Evolutionary conservation across 306 rosid genomes (phyloP).

Genomic region (Sophora flavescens): DNA sequence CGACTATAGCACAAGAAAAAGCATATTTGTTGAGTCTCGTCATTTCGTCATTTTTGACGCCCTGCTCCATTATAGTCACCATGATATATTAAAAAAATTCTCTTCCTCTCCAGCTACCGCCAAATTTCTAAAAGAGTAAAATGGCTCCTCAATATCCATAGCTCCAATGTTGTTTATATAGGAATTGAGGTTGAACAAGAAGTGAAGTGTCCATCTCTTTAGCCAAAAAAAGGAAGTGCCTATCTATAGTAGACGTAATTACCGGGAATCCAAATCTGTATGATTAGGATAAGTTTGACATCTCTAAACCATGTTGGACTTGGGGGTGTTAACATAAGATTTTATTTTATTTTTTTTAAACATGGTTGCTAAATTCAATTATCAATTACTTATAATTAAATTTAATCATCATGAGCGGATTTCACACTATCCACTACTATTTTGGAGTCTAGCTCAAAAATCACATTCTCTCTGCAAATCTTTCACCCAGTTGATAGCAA

Average conservation of each 20-base stretch:
- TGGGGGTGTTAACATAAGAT: no score
- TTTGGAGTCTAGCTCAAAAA: no score
- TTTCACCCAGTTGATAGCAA: no score
- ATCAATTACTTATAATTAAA: no score
- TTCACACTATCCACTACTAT: no score
- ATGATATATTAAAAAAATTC: background rate
- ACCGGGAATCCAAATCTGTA: no score
- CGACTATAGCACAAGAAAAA: conserved; percentile 56
- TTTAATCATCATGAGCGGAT: no score
- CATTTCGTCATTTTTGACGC: background rate
- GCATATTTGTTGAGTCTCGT: conserved; percentile 59
- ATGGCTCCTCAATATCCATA: background rate
- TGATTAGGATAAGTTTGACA: no score
- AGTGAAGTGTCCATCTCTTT: background rate
- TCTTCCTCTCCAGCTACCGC: background rate
- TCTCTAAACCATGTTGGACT: no score
- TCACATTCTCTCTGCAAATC: no score
- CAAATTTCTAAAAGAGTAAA: background rate
- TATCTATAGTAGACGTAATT: background rate
- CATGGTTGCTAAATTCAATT: no score
- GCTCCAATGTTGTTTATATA: conserved; percentile 19
- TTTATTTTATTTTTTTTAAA: no score
- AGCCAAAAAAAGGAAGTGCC: background rate
- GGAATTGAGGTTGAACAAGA: background rate
- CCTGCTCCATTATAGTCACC: conserved; percentile 20